Base-by-base conservation (phyloP, 495 filamentous ascomycete species). In the Parachaetomium inaequale region DNA sequence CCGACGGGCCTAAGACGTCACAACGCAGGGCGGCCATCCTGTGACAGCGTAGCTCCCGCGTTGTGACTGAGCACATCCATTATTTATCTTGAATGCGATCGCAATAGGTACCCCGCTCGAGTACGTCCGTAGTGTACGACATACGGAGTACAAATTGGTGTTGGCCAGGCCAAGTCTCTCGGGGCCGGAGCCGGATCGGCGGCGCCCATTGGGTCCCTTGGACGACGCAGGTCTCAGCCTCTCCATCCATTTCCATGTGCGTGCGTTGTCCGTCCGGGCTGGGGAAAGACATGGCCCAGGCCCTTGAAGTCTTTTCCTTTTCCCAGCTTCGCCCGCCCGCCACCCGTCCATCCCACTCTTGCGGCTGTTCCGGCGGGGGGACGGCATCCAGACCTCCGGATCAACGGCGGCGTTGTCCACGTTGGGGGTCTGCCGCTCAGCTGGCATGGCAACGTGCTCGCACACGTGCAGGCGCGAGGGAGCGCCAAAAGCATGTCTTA, bases 201-300 rank as follows among this genome's bases (percentile, higher is more conserved):
- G 21, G 7, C 40, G 26, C 38, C 58, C 28, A 61, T 46, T 55
- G 49, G 58, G 36, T 43, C 58, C 38, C 50, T 52, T 45, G n/a
- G 40, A 21, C 40, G 28, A 54, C 58, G 50, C 50, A 54, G 54
- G 58, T 61, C 49, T 61, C 50, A 61, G 19, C 34, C 34, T 4
- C 34, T 4, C 23, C 29, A 17, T 23, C 36, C 7, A 17, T 34
- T 31, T 46, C 23, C 26, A 45, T 53, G 47, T 42, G 47, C 4
- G 36, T 34, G 34, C 47, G 49, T 38, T 59, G 42, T 17, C 21
- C 5, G 43, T 40, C 34, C 32, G 5, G 32, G 43, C 19, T 58
- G 17, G n/a, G n/a, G 12, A 11, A 31, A 45, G 42, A 57, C 55
- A 32, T 1, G 3, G 14, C 21, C 34, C 19, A 23, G 17, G 2